Percentiles rank a stretch among this genome's conserved stretches.
These are phyloP conservation scores for Paecilomyces sp. DNA, from an alignment of 2,329 filamentous ascomycete genomes.

Conservation along the genomic window DNA sequence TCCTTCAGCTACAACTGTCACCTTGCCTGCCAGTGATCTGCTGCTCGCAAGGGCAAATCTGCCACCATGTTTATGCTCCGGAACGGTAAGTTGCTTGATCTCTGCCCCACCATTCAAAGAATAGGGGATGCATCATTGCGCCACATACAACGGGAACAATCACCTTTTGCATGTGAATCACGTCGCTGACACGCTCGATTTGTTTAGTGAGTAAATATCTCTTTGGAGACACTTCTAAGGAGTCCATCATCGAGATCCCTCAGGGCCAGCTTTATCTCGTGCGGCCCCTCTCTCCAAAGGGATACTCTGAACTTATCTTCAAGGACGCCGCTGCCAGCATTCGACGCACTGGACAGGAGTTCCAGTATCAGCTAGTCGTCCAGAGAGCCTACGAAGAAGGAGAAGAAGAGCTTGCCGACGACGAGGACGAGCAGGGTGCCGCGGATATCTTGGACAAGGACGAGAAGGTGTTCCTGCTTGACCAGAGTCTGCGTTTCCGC, in stretches of 20 bases:
- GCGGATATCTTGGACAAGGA: conserved; percentile 82
- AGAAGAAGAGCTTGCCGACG: conserved; percentile 87
- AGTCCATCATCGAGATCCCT: conserved; percentile 87
- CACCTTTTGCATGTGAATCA: neutral
- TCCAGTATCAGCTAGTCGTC: conserved; percentile 93
- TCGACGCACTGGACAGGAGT: conserved; percentile 86
- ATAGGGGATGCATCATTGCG: conserved; percentile 3
- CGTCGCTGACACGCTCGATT: neutral
- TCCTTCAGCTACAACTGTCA: conserved; percentile 1
- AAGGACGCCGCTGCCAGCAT: conserved; percentile 92
- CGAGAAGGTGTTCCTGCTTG: conserved; percentile 95
- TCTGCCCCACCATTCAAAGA: conserved; percentile 12
- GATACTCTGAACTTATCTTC: conserved; percentile 98
- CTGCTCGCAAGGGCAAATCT: conserved; percentile 15
- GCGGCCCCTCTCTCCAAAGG: conserved; percentile 88
- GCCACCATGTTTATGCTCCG: conserved; percentile 51
- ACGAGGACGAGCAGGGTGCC: conserved; percentile 75
- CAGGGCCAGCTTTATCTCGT: conserved; percentile 97
- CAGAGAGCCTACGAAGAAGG: conserved; percentile 97
- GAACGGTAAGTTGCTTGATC: conserved; percentile 40
- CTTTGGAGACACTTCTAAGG: conserved; percentile 81
- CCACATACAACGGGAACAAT: neutral
- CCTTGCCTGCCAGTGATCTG: conserved; percentile 4
- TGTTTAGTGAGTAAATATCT: conserved; percentile 77
- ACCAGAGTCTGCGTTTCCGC: conserved; percentile 82